Base-by-base conservation (phyloP, 2,329 filamentous ascomycete genomes). In the Botrytis sinoallii region DNA sequence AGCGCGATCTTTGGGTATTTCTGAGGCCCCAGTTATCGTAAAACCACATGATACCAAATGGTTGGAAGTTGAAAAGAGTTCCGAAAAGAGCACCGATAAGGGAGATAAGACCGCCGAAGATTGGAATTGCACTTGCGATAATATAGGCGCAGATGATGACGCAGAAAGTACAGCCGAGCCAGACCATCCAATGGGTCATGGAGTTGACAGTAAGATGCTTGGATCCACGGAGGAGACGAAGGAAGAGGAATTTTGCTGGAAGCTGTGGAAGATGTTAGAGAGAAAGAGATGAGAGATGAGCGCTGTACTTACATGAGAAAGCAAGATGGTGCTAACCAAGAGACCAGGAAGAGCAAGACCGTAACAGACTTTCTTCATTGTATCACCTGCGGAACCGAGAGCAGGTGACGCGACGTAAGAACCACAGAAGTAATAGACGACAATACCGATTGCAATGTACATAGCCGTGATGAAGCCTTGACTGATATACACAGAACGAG, bases 341-440 rank as follows among this genome's bases (percentile, higher is more conserved):
- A 91, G 82, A 2, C 88, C 88, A 7, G 86, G 82, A 14, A 90
- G 79, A 4, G 85, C 89, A 63, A 91, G 83, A 4, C 89, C 89
- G 76, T 91, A 91, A 0, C 88, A 82, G 0, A 90, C 84, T 79
- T 88, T 90, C 82, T 91, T 90, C 76, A 91, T 83, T 0, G 84
- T 85, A 6, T 83, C 82, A 16, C 89, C 89, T 0, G 89, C 89
- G 55, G 85, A 88, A 12, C 89, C 89, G 0, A 91, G 84, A 1
- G 88, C 88, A 0, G 90, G 90, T 5, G 85, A 88, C 0, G 89
- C 87, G 7, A 91, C 88, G 86, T 87, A 91, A 75, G 87, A 83
- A 6, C 89, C 90, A 76, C 88, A 78, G 72, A 74, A 78, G 22
- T 64, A 73, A 72, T 78, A 78, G n/a, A 79, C 76, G 16, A 79